phyloP scores from a whole-genome alignment of 352 stramenopile species.

The Elongisporangium prolatum region DNA sequence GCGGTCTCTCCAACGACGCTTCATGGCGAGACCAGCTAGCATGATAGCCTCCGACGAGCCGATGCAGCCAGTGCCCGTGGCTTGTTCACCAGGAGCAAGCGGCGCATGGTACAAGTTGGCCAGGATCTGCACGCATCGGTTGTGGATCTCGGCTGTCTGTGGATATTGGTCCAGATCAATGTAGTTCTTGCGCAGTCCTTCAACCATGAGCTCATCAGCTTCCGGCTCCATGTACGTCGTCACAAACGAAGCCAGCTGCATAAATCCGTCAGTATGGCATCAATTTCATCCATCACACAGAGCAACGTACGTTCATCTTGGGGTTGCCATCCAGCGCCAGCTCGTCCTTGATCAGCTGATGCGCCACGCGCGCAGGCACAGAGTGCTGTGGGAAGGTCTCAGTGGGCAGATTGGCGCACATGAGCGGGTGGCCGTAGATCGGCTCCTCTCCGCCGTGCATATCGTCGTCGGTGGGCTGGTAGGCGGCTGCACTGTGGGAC shows the following conservation, averaged over 20 bases:
- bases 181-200: conserved; percentile 89
- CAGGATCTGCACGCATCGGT: conserved; percentile 91
- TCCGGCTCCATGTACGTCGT: conserved; percentile 92
- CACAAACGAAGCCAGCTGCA: conserved; percentile 84
- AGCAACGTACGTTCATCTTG: conserved; percentile 77
- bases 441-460: conserved; percentile 39
- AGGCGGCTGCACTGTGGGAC: conserved; percentile 8
- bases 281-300: background rate
- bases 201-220: conserved; percentile 87
- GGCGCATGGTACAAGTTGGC: conserved; percentile 88
- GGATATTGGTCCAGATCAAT: conserved; percentile 92
- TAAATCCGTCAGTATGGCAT: background rate
- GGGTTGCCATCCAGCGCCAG: conserved; percentile 86
- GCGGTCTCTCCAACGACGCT: conserved; percentile 88
- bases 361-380: conserved; percentile 73
- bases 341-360: conserved; percentile 89
- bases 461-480: conserved; percentile 20
- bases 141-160: conserved; percentile 91
- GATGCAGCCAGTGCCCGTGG: conserved; percentile 86
- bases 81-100: conserved; percentile 41
- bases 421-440: conserved; percentile 82
- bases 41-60: conserved; percentile 92
- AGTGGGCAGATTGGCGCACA: conserved; percentile 56
- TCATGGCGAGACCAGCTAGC: conserved; percentile 88
- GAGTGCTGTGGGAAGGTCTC: conserved; percentile 58